These are phyloP conservation scores for Trichoderma asperellum DNA, from an alignment of 2,329 filamentous ascomycete genomes.

Conservation along the genomic window DNA sequence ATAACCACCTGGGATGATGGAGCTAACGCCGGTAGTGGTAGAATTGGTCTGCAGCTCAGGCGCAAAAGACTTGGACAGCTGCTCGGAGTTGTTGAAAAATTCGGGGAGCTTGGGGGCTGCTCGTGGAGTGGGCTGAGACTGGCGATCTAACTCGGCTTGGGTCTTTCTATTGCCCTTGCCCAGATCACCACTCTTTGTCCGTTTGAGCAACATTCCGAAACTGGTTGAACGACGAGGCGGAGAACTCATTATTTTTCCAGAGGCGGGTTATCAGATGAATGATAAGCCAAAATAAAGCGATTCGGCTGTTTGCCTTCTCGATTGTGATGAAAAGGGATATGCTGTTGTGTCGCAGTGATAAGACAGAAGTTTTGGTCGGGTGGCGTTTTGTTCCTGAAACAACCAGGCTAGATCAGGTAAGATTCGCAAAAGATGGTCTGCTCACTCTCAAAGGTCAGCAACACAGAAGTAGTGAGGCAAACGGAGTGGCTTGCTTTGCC, in stretches of 20 bases:
- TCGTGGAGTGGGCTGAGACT: constrained; percentile 53
- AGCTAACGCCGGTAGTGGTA: not conserved
- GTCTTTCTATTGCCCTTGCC: constrained; percentile 63
- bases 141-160: constrained; percentile 58
- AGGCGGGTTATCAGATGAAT: not conserved
- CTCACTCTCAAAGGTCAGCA: not conserved
- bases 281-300: not conserved
- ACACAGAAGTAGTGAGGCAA: not conserved
- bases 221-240: constrained; percentile 46
- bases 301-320: not conserved
- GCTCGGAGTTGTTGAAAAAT: constrained; percentile 54
- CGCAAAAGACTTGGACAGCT: constrained; percentile 50
- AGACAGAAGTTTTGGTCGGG: not conserved
- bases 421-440: constrained; percentile 8
- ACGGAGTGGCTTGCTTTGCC: not conserved
- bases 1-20: constrained; percentile 55
- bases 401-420: not conserved
- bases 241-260: constrained; percentile 36
- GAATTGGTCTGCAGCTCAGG: constrained; percentile 62
- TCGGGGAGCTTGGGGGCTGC: constrained; percentile 57
- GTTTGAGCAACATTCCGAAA: constrained; percentile 65
- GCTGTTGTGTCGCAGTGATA: not conserved
- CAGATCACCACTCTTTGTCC: constrained; percentile 69
- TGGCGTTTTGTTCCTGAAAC: not conserved
- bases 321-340: not conserved